phyloP scores from a whole-genome alignment of 805 yeast genomes.

The Candida methanosorbosa region DNA sequence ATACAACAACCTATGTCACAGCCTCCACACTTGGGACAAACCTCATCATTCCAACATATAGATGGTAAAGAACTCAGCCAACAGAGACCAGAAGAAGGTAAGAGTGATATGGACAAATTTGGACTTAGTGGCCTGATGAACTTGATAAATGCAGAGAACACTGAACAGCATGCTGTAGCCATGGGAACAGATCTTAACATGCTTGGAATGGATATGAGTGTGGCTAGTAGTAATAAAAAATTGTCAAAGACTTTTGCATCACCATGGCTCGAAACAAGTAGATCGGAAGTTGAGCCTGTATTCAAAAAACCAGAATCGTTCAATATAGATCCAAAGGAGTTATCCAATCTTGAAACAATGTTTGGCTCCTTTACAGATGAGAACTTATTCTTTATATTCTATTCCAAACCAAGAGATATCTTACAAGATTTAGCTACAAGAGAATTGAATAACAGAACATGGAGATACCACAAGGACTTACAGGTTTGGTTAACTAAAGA shows the following conservation, averaged over 20 bases:
- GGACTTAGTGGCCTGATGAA: constrained; percentile 61
- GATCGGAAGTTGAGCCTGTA: constrained; percentile 84
- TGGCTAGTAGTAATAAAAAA: constrained; percentile 28
- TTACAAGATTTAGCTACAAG: constrained; percentile 91
- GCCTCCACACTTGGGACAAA: too few relatives aligned
- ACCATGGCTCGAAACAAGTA: constrained; percentile 92
- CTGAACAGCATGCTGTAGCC: constrained; percentile 57
- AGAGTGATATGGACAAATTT: constrained; percentile 46
- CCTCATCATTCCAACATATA: too few relatives aligned
- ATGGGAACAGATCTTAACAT: constrained; percentile 68
- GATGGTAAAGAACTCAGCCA: too few relatives aligned
- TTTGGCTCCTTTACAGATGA: constrained; percentile 73
- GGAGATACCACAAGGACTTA: constrained; percentile 95
- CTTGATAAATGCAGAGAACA: constrained; percentile 52
- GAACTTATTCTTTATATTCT: constrained; percentile 86
- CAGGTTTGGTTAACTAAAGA: constrained; percentile 97
- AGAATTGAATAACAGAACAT: constrained; percentile 83
- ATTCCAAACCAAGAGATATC: constrained; percentile 86
- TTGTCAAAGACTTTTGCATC: constrained; percentile 67
- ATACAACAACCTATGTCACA: too few relatives aligned
- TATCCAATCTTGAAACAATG: constrained; percentile 24
- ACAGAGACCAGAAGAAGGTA: constrained; percentile 12
- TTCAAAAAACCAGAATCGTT: constrained; percentile 57
- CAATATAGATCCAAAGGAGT: constrained; percentile 17
- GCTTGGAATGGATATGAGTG: constrained; percentile 52